These are phyloP conservation scores for Stachybotrys chlorohalonatus DNA, from an alignment of 2,329 filamentous ascomycete species.

Conservation along the genomic window DNA sequence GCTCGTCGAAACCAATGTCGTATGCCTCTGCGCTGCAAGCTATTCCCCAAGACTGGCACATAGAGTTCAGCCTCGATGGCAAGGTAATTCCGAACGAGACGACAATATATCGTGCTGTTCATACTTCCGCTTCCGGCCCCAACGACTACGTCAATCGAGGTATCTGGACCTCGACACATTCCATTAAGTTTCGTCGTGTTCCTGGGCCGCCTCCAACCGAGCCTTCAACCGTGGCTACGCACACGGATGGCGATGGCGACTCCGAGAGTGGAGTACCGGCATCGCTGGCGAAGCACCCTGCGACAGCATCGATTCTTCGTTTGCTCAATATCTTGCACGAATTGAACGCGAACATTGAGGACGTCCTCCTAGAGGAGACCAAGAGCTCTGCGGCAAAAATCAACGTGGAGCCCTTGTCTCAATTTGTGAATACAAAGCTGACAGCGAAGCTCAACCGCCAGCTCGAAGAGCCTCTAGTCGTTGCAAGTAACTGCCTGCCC, in stretches of 20 bases:
- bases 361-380: slow-evolving; percentile 75
- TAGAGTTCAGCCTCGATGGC: slow-evolving; percentile 83
- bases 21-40: slow-evolving; percentile 79
- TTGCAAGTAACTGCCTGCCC: slow-evolving; percentile 91
- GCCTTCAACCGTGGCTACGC: slow-evolving; percentile 47
- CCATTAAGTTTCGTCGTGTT: slow-evolving; percentile 85
- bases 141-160: slow-evolving; percentile 64
- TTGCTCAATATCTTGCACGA: slow-evolving; percentile 86
- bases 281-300: slow-evolving; percentile 74
- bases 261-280: slow-evolving; percentile 58
- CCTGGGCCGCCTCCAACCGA: slow-evolving; percentile 73
- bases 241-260: slow-evolving; percentile 38
- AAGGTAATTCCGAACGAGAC: slow-evolving; percentile 83
- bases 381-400: slow-evolving; percentile 57
- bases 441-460: slow-evolving; percentile 97
- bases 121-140: slow-evolving; percentile 43
- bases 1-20: slow-evolving; percentile 60
- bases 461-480: slow-evolving; percentile 90
- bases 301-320: slow-evolving; percentile 78
- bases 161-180: slow-evolving; percentile 84
- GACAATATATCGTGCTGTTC: slow-evolving; percentile 90
- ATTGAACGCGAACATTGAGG: slow-evolving; percentile 86
- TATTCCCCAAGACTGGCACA: slow-evolving; percentile 88
- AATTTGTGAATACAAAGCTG: slow-evolving; percentile 97
- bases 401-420: slow-evolving; percentile 73